phyloP scores from a whole-genome alignment of 2,329 filamentous ascomycete species.

The Fusarium verticillioides region DNA sequence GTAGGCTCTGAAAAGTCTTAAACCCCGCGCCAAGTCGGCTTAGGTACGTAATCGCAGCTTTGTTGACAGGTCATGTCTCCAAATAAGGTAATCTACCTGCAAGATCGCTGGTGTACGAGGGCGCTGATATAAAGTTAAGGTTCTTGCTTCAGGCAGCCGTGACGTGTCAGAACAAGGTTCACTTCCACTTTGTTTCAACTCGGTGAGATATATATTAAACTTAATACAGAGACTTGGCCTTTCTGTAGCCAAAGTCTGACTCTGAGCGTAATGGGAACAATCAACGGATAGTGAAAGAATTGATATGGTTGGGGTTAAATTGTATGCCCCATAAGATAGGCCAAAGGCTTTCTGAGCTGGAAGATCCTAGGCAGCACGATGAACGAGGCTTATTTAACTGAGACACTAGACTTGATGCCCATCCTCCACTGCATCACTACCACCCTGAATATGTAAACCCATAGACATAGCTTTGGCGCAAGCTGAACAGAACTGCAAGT shows the following conservation, averaged over 20 bases:
- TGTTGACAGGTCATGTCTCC: neutral
- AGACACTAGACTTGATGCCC: neutral
- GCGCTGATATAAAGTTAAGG: accelerated
- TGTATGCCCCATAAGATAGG: neutral
- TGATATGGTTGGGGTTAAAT: too few relatives aligned
- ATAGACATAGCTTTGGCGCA: neutral
- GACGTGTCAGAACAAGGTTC: neutral
- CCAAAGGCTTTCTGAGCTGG: accelerated
- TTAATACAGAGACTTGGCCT: too few relatives aligned
- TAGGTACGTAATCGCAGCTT: neutral
- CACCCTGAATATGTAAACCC: neutral
- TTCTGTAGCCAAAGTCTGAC: too few relatives aligned
- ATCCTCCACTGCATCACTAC: too few relatives aligned
- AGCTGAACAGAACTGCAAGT: neutral
- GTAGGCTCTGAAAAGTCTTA: neutral
- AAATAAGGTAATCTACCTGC: too few relatives aligned
- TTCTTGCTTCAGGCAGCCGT: neutral
- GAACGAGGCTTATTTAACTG: too few relatives aligned
- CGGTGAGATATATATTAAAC: neutral
- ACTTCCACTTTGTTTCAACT: neutral
- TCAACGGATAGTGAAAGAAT: accelerated
- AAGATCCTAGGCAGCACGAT: neutral
- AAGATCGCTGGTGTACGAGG: too few relatives aligned
- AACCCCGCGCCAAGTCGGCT: accelerated
- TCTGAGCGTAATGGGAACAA: neutral